Conservation (phyloP, 2,329 filamentous ascomycete species). For the Diaporthe citri region DNA sequence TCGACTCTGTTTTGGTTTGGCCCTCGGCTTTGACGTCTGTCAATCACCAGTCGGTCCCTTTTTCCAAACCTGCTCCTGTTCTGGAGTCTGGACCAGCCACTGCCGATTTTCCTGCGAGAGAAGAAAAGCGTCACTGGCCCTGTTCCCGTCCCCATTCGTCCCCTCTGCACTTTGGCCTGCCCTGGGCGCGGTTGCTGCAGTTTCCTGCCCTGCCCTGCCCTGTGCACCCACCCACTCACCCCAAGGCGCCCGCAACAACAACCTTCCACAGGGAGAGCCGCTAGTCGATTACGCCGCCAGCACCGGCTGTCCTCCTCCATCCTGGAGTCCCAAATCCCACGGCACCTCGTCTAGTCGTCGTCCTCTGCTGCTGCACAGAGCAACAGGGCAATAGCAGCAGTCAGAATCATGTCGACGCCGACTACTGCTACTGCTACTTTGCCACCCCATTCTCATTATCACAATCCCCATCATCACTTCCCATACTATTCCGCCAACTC, state of each 20-base stretch:
- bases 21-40: background rate
- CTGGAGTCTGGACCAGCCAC: background rate
- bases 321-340: slow-evolving; percentile 23
- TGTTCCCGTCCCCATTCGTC: background rate
- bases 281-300: slow-evolving; percentile 23
- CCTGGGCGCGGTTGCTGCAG: slow-evolving; percentile 4
- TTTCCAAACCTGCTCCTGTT: background rate
- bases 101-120: background rate
- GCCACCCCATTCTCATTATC: slow-evolving; percentile 75
- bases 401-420: slow-evolving; percentile 79
- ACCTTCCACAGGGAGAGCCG: slow-evolving; percentile 33
- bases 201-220: slow-evolving; percentile 12
- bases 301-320: slow-evolving; percentile 34
- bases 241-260: slow-evolving; percentile 17
- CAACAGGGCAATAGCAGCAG: slow-evolving; percentile 34
- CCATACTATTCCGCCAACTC: slow-evolving; percentile 62
- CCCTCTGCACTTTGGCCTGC: background rate
- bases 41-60: background rate
- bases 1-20: background rate
- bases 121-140: background rate
- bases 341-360: slow-evolving; percentile 10
- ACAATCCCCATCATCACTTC: slow-evolving; percentile 71
- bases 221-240: slow-evolving; percentile 5
- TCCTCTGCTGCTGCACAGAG: slow-evolving; percentile 30
- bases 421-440: slow-evolving; percentile 81